These are phyloP conservation scores for Parafenestella ontariensis DNA, from an alignment of 2,329 filamentous ascomycete genomes.

Conservation along the genomic window DNA sequence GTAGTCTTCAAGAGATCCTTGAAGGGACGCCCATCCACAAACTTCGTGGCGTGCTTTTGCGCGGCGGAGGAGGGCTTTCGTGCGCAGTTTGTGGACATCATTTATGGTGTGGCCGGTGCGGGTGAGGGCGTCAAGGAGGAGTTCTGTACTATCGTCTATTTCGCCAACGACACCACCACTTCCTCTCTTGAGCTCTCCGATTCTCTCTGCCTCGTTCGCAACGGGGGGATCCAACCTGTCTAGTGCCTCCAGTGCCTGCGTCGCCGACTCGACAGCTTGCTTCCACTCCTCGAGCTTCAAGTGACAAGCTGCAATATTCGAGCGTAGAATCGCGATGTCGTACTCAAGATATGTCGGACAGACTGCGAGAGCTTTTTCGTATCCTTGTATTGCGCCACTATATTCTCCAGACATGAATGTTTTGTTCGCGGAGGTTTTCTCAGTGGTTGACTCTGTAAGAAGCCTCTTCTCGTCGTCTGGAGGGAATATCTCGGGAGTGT, in stretches of 20 bases:
- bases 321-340: slow-evolving; percentile 84
- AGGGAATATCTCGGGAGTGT: slow-evolving; percentile 37
- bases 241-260: slow-evolving; percentile 74
- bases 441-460: slow-evolving; percentile 72
- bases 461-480: slow-evolving; percentile 57
- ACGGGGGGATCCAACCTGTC: slow-evolving; percentile 62
- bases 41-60: slow-evolving; percentile 75
- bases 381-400: slow-evolving; percentile 79
- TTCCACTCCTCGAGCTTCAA: slow-evolving; percentile 87
- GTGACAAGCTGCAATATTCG: slow-evolving; percentile 89
- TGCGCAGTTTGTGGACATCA: slow-evolving; percentile 78
- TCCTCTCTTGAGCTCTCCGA: slow-evolving; percentile 55
- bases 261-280: slow-evolving; percentile 76
- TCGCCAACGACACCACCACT: slow-evolving; percentile 66
- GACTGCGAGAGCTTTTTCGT: slow-evolving; percentile 78
- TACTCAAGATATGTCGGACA: slow-evolving; percentile 88
- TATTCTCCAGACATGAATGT: slow-evolving; percentile 78
- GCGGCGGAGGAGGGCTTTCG: slow-evolving; percentile 82
- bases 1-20: slow-evolving; percentile 83
- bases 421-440: slow-evolving; percentile 78
- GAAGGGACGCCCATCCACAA: slow-evolving; percentile 79
- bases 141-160: slow-evolving; percentile 57
- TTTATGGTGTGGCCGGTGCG: slow-evolving; percentile 47
- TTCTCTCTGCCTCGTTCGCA: slow-evolving; percentile 46
- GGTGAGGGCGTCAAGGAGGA: slow-evolving; percentile 40